Evolutionary conservation across 257 asterid species (phyloP), one percentile per base, ranked within the genome.

Genomic region (Euphrasia confusa): DNA sequence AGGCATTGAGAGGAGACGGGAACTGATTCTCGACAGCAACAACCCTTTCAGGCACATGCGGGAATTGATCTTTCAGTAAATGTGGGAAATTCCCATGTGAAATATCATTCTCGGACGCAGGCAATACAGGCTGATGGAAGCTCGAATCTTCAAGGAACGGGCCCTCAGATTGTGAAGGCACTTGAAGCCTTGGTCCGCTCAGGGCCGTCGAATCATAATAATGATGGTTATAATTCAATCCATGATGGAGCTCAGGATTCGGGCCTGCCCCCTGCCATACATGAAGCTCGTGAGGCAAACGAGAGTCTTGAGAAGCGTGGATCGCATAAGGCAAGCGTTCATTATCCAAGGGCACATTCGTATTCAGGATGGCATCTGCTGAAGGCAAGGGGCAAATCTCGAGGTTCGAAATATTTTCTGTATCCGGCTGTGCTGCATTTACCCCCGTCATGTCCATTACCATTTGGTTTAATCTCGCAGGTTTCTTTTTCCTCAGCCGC

Each of bases 181-280:
- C 75, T 27, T 74, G 74, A 60, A 50, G 75, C 42, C 64, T 45
- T 28, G 75, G 33, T 28, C 71, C 81, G 70, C 70, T 72, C 17
- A 56, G 76, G 67, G 65, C 28, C 2, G 81, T 39, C 50, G 82
- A 55, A 45, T 45, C 15, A 45, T 45, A 11, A 40, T 67, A 77
- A 58, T 73, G 68, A 58, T 73, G 68, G 10, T 67, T 71, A 73
- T 78, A 74, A 24, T 70, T 27, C 39, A 79, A 52, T 53, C 68
- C 73, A 15, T 71, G 77, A 65, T 74, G 73, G 56, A 80, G 33
- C 60, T 61, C 77, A 5, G 74, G 72, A 72, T 71, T 70, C 65
- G 58, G 32, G 68, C 60, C 74, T 64, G 69, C 82, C 28, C 24
- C 24, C 24, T 13, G 13, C 58, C 75, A 35, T 58, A 54, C 71